Evolutionary conservation across 257 asterid genomes (phyloP), one percentile per base, ranked within the genome.

Genomic region (Solanum piurae): DNA sequence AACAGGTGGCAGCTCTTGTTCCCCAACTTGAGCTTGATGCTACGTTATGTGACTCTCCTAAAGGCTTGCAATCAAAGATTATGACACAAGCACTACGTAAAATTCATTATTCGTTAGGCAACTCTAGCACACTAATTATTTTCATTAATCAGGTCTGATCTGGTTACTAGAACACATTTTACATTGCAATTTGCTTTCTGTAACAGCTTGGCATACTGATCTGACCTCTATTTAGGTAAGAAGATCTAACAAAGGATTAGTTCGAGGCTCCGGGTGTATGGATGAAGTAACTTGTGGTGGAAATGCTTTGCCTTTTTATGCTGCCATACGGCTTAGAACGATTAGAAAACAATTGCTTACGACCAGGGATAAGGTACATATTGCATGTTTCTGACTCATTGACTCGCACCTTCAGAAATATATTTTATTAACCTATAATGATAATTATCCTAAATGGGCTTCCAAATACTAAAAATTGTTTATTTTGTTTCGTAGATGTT

Each of bases 211-310:
- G 69, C 44, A 29, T 49, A 49, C 69, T 82, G 69, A 82, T 82
- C 69, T 49, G 69, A 31, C 86, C 44, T 49, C 69, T 49, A 72
- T 86, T 20, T 87, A 97, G 99, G 91, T 95, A 82, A 92, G 99
- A 82, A 92, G 99, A 89, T 92, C 92, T 37, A 93, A 89, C 83
- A 62, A 92, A 88, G 91, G 85, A 89, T 72, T 87, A 85, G 94
- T 88, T 16, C 94, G 84, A 89, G 94, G 95, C 72, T 89, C 91
- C 74, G 92, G 91, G 60, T 94, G 71, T 80, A 92, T 93, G 18
- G 98, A 95, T 7, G 98, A 95, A 90, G 98, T 94, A 66, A 97
- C 99, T 4, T 94, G 95, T 88, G 99, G 99, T 84, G 99, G 99
- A 85, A 97, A 97, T 91, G 98, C 98, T 88, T 89, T 97, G 92